Base-by-base conservation (phyloP, 257 asterid genomes). In the Petunia axillaris region DNA sequence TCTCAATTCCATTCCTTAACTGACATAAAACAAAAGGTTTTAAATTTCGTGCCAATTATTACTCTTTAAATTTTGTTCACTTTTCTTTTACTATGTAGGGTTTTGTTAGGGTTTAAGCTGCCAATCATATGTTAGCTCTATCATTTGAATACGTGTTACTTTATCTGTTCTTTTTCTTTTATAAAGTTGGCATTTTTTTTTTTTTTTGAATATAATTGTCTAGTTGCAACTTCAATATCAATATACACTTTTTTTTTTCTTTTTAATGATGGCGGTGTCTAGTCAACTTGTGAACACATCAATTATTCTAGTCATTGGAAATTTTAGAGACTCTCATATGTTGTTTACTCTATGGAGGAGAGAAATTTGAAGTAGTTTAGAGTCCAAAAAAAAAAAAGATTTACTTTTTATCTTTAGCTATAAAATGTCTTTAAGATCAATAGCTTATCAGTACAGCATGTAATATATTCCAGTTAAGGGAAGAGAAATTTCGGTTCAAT, bases 11-110 rank as follows among this genome's bases (percentile, higher is more conserved):
- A 87, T 68, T 78, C 89, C 41, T 80, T 87, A 6, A 68, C 75
- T 38, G 82, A 81, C 46, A 64, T 80, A 15, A 85, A 50, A 64
- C 75, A 80, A 75, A 82, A 86, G 93, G 98, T 91, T 40, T 25
- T 78, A 37, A 14, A 40, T 60, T 79, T 67, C 40, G 48, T 36
- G 8, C 66, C 57, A 11, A 39, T 50, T 35, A 39, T 50, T 35
- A 14, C 3, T 40, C 50, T 16, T 14, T 5, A 4, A 75, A 11
- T 52, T n/a, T 52, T n/a, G 44, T 58, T 14, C 4, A 6, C 35
- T 59, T 39, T 64, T 60, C 10, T 83, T 60, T 67, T 40, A 2
- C 3, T 4, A 58, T 74, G 79, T 76, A 44, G 83, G 88, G 81
- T 88, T 87, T 85, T 77, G 58, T 60, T 59, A 78, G 83, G 86